phyloP scores from a whole-genome alignment of 495 filamentous ascomycete species.

The Neurospora sp. region DNA sequence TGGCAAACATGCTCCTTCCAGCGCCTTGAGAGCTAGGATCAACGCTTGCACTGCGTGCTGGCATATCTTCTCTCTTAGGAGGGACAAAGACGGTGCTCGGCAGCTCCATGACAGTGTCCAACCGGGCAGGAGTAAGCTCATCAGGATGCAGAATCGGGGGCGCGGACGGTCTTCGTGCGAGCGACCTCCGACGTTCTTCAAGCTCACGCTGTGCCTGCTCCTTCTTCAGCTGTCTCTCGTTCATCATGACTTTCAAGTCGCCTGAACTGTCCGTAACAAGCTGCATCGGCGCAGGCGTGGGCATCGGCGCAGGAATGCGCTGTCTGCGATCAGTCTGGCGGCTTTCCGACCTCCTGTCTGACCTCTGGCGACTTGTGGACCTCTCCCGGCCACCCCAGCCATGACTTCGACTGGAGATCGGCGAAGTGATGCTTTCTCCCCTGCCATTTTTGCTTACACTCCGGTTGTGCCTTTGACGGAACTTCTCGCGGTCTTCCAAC shows the following conservation, averaged over 20 bases:
- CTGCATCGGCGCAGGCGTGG: slow-evolving; percentile 24
- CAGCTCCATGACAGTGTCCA: slow-evolving; percentile 11
- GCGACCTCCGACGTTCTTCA: slow-evolving; percentile 74
- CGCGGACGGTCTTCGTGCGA: slow-evolving; percentile 67
- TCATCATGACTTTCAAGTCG: slow-evolving; percentile 36
- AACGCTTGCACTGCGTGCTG: slow-evolving; percentile 36
- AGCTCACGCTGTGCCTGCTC: slow-evolving; percentile 77
- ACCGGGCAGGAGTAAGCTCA: slow-evolving; percentile 35
- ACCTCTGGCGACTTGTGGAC: slow-evolving; percentile 17
- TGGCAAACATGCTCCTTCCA: slow-evolving; percentile 32
- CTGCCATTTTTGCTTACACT: slow-evolving; percentile 45
- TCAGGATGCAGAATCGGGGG: slow-evolving; percentile 75
- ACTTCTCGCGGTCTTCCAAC: slow-evolving; percentile 49
- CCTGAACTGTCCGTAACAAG: slow-evolving; percentile 21
- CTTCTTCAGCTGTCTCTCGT: slow-evolving; percentile 51
- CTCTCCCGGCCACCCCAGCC: slow-evolving; percentile 32
- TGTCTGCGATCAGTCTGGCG: slow-evolving; percentile 20
- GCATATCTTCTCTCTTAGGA: slow-evolving; percentile 26
- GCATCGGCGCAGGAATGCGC: slow-evolving; percentile 11
- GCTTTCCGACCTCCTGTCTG: slow-evolving; percentile 41
- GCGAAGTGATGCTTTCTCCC: slow-evolving; percentile 10
- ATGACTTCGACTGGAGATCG: slow-evolving; percentile 10
- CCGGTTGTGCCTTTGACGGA: slow-evolving; percentile 47
- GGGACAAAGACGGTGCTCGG: slow-evolving; percentile 27
- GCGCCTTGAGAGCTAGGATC: slow-evolving; percentile 20